A percentile compares a stretch with the other conserved stretches of the same genome.
These are phyloP conservation scores for Solanum hybrid DNA, from an alignment of 305 asterid species.

Conservation along the genomic window DNA sequence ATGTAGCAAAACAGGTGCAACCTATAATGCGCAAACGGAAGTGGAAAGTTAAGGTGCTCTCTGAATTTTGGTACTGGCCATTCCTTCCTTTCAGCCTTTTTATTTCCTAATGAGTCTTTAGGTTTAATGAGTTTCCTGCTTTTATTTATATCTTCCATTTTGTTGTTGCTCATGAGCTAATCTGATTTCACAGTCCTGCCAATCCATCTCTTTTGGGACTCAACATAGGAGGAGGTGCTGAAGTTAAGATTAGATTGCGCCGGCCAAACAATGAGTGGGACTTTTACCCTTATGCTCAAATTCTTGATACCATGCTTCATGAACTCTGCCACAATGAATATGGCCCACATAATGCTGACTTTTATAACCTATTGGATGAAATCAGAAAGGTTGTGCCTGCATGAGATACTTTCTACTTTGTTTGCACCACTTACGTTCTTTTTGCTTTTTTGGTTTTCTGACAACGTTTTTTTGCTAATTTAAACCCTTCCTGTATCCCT, in stretches of 20 bases:
- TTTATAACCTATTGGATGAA: conserved; percentile 79
- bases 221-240: conserved; percentile 72
- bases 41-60: conserved; percentile 70
- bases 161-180: conserved; percentile 9
- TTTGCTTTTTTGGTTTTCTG: not conserved
- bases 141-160: not conserved
- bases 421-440: not conserved
- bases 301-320: conserved; percentile 83
- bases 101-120: not conserved
- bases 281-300: conserved; percentile 57
- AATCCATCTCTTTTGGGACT: conserved; percentile 64
- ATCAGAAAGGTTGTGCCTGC: conserved; percentile 48
- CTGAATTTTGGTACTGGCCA: conserved; percentile 57
- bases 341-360: conserved; percentile 74
- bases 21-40: conserved; percentile 68
- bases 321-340: conserved; percentile 81
- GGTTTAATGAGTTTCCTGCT: not conserved
- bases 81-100: not conserved
- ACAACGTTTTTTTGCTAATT: not conserved
- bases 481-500: not conserved
- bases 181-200: conserved; percentile 41
- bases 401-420: not conserved
- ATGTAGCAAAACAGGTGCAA: conserved; percentile 78
- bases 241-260: conserved; percentile 68
- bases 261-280: conserved; percentile 69